Percentiles rank a stretch among this genome's conserved stretches.
Conservation (phyloP, 208 protist genomes). For the Acanthamoeba polyphaga region DNA sequence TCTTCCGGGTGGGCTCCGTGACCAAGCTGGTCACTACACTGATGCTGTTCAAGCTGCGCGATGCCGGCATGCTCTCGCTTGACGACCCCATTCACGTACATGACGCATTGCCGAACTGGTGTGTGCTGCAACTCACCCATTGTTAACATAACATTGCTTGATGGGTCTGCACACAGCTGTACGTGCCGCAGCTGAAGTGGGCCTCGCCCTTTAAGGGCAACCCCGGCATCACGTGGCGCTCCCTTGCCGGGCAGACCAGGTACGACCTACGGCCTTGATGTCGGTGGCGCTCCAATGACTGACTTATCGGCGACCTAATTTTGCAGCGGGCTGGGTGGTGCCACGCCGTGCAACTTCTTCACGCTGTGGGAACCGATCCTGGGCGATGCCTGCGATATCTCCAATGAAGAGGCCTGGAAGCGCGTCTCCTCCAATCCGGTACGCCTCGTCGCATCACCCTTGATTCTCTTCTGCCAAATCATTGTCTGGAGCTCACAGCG, state of each 20-base stretch:
- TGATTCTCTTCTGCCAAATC: not conserved
- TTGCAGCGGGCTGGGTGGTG: slow-evolving; percentile 2
- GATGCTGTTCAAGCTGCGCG: slow-evolving; percentile 64
- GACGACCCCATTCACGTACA: slow-evolving; percentile 58
- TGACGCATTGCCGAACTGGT: not conserved
- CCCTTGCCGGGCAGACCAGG: slow-evolving; percentile 30
- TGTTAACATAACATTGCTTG: not conserved
- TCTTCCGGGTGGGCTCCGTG: slow-evolving; percentile 43
- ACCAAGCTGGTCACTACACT: slow-evolving; percentile 35
- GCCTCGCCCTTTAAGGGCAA: not conserved
- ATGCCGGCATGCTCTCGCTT: slow-evolving; percentile 15
- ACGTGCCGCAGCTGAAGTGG: slow-evolving; percentile 43
- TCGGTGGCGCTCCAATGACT: no score
- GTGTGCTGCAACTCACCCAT: not conserved
- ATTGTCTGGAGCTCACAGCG: not conserved
- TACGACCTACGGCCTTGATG: no score
- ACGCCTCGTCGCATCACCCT: not conserved
- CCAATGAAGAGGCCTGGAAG: slow-evolving; percentile 57
- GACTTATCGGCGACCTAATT: not conserved
- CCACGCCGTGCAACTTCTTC: slow-evolving; percentile 70
- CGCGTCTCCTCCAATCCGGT: not conserved
- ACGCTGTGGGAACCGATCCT: slow-evolving; percentile 30
- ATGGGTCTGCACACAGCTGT: not conserved
- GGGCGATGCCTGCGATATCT: slow-evolving; percentile 61
- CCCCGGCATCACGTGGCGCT: slow-evolving; percentile 50